Base-by-base conservation (phyloP, 208 protist species). In the Phytomonas francai region DNA sequence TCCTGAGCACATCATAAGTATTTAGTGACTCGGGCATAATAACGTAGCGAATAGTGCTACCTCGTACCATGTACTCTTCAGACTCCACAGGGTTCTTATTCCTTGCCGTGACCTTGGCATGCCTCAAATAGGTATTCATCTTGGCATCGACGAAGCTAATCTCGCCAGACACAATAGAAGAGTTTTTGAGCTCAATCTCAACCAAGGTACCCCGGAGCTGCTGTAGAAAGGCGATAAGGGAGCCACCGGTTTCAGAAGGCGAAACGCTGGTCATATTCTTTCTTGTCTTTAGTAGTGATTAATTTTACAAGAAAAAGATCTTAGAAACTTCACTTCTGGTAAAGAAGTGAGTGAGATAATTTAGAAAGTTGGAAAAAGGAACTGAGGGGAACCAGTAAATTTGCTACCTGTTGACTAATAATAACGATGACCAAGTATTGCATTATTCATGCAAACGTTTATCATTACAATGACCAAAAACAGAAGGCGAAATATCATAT, bases 161-260 rank as follows among this genome's bases (percentile, higher is more conserved):
- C 54, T 94, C 88, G 22, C 90, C 89, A 6, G 87, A 87, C 12
- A 99, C 92, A 39, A 99, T 89, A 19, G 97, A 97, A 0, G 98
- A 97, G 89, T 99, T 99, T 81, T 99, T 99, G 36, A 99, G 83
- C 77, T 99, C 98, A 63, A 99, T 93, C 22, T 98, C 98, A 3
- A 99, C 98, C 2, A 93, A 96, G 65, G 98, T 98, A 67, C 97
- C 97, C 16, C 83, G 88, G 31, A 99, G 89, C 84, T 99, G 97
- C 91, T 98, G 98, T 39, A 99, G 88, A 77, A 99, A 99, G 56
- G 93, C 71, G 49, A 98, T 83, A 28, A 98, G 89, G 45, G 94
- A 93, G 32, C 78, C 73, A 51, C 83, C 78, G 0, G 79, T 79
- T 54, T 87, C 76, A 6, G 78, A 84, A 25, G 79, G 79, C 0